Evolutionary conservation across 805 yeast species (phyloP), one percentile per base, ranked within the genome.

Genomic region (Teunomyces barrocoloradensis): DNA sequence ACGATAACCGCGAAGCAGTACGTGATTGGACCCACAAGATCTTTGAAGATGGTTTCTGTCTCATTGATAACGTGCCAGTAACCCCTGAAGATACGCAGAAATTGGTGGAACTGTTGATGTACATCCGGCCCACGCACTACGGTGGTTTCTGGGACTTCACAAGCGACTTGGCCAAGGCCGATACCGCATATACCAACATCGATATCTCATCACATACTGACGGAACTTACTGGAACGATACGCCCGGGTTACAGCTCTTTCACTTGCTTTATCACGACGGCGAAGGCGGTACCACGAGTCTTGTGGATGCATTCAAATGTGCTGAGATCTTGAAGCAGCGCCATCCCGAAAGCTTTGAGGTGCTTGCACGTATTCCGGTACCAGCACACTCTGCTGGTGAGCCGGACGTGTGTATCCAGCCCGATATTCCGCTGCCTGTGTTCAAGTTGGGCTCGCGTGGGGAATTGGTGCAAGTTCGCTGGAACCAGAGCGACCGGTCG

Each of bases 61-160:
- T 83, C 45, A 76, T 84, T 39, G 75, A 81, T 43, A 74, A 78
- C 51, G 85, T 81, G 17, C 89, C 89, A 1, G 80, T 73, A 4
- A 69, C 72, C 12, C 80, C 87, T 0, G 80, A 78, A 52, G 83
- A 71, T 17, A 84, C 90, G 1, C 76, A 83, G 55, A 64, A 66
- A 51, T 69, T 84, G 49, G 76, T 82, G 46, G 80, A 81, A 52
- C 65, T 78, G 53, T 75, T 84, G 51, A 74, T 82, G 46, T 82
- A 79, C 59, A 77, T 83, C 42, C 69, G 86, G 36, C 82, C 82
- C 21, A 84, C 90, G 1, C 90, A 84, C 59, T 84, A 85, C 54
- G 89, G 89, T n/a, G 89, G 87, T 1, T 84, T 85, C 65, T 85
- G 89, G 89, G 88, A 83, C 59, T 84, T 85, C 63, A 84, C 89